These are phyloP conservation scores for Cryptococcus floricola DNA, from an alignment of 1,284 basidiomycete genomes.

Conservation along the genomic window DNA sequence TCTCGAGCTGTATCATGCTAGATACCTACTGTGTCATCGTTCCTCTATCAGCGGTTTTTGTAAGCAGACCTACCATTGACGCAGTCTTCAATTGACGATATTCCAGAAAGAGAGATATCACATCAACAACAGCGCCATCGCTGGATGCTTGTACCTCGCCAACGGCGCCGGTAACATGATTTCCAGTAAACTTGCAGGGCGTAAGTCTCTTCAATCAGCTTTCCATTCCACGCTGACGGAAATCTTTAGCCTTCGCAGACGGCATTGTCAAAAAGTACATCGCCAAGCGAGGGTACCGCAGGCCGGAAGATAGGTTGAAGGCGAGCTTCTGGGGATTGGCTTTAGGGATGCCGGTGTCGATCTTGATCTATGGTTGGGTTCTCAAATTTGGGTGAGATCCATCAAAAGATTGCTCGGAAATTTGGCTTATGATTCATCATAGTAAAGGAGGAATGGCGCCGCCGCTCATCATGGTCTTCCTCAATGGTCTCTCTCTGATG, in stretches of 20 bases:
- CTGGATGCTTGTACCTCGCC: slow-evolving; percentile 61
- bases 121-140: slow-evolving; percentile 58
- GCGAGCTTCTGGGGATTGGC: slow-evolving; percentile 54
- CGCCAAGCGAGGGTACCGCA: slow-evolving; percentile 52
- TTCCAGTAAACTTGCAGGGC: slow-evolving; percentile 57
- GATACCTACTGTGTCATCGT: slow-evolving; percentile 32
- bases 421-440: not conserved
- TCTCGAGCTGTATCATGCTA: slow-evolving; percentile 33
- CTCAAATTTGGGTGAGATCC: slow-evolving; percentile 21
- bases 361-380: slow-evolving; percentile 43
- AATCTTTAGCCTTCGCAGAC: slow-evolving; percentile 53
- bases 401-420: not conserved
- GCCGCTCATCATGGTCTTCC: slow-evolving; percentile 31
- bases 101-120: slow-evolving; percentile 57
- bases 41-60: slow-evolving; percentile 15
- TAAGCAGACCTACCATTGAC: slow-evolving; percentile 11
- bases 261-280: slow-evolving; percentile 53
- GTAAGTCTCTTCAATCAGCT: slow-evolving; percentile 19
- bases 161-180: slow-evolving; percentile 61
- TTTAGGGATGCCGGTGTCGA: slow-evolving; percentile 52
- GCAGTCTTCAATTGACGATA: slow-evolving; percentile 1
- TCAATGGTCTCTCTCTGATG: slow-evolving; percentile 51
- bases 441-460: slow-evolving; percentile 42
- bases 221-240: not conserved
- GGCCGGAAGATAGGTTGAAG: slow-evolving; percentile 61